A percentile compares a stretch with the other conserved stretches of the same genome.
These are phyloP conservation scores for Xylariaceae sp. DNA, from an alignment of 2,329 filamentous ascomycete genomes.

Conservation along the genomic window DNA sequence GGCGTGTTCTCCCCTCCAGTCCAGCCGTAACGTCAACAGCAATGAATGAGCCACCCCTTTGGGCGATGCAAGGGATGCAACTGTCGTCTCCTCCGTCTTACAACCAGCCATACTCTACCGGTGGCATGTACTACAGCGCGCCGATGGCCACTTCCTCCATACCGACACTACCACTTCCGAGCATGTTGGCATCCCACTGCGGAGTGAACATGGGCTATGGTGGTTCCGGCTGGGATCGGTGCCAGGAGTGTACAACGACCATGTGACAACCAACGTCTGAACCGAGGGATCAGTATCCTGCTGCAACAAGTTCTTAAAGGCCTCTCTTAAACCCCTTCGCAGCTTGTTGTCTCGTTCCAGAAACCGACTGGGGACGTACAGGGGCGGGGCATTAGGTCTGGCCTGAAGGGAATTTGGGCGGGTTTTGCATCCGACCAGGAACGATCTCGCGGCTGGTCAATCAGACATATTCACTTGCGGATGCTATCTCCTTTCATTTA, in stretches of 20 bases:
- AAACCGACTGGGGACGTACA: conserved; percentile 23
- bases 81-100: conserved; percentile 75
- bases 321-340: conserved; percentile 25
- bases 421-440: conserved; percentile 34
- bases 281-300: conserved; percentile 43
- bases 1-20: conserved; percentile 87
- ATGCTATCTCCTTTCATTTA: conserved; percentile 27
- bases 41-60: conserved; percentile 68
- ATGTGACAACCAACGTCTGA: conserved; percentile 67
- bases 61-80: conserved; percentile 73
- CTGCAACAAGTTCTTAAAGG: conserved; percentile 40
- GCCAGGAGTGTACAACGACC: conserved; percentile 77
- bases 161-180: conserved; percentile 73
- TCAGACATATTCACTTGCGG: conserved; percentile 23
- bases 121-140: conserved; percentile 73
- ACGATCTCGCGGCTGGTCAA: conserved; percentile 27
- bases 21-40: conserved; percentile 69
- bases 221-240: conserved; percentile 80
- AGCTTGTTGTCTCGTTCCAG: conserved; percentile 22
- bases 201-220: conserved; percentile 71
- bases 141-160: conserved; percentile 70
- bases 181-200: conserved; percentile 80
- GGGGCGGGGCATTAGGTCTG: conserved; percentile 24
- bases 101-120: conserved; percentile 70
- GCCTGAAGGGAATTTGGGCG: conserved; percentile 14